Evolutionary conservation across 2,329 filamentous ascomycete genomes (phyloP).

Genomic region (Cladosporium sp.): DNA sequence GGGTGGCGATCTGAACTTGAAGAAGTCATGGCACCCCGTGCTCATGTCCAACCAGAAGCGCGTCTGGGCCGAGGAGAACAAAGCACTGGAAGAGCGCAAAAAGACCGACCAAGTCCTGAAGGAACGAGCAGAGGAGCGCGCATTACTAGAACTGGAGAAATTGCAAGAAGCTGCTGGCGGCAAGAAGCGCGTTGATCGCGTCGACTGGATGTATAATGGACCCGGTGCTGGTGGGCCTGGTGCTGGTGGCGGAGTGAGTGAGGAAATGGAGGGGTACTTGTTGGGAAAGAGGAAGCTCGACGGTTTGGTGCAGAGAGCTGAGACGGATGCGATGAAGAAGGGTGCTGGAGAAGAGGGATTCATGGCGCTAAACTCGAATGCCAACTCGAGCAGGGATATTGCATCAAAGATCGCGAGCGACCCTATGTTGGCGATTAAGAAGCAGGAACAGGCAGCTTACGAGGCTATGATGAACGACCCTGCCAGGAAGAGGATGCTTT

Average conservation of each 20-base stretch:
- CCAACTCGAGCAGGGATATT: slow-evolving; percentile 73
- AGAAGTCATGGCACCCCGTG: slow-evolving; percentile 87
- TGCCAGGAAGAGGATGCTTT: slow-evolving; percentile 61
- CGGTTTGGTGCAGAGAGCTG: slow-evolving; percentile 74
- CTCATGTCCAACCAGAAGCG: slow-evolving; percentile 84
- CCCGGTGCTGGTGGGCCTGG: slow-evolving; percentile 72
- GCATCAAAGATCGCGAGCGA: slow-evolving; percentile 85
- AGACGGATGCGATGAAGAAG: slow-evolving; percentile 78
- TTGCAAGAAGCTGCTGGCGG: slow-evolving; percentile 87
- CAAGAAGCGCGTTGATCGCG: slow-evolving; percentile 71
- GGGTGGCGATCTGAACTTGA: slow-evolving; percentile 93
- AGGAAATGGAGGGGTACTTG: slow-evolving; percentile 91
- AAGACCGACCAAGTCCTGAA: slow-evolving; percentile 86
- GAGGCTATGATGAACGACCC: slow-evolving; percentile 73
- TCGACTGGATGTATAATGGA: slow-evolving; percentile 98
- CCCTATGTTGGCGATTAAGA: slow-evolving; percentile 88
- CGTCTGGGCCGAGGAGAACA: slow-evolving; percentile 89
- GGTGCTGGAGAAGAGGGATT: slow-evolving; percentile 46
- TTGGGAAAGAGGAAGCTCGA: slow-evolving; percentile 91
- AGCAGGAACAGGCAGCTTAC: slow-evolving; percentile 59
- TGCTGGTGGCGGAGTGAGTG: slow-evolving; percentile 56
- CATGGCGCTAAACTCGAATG: slow-evolving; percentile 54
- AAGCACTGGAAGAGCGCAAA: slow-evolving; percentile 91
- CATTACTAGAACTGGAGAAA: slow-evolving; percentile 84
- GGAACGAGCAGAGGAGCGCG: slow-evolving; percentile 89